Percentiles rank a stretch among this genome's conserved stretches.
Conservation (phyloP, 345 rosid species). For the Salix purpurea region DNA sequence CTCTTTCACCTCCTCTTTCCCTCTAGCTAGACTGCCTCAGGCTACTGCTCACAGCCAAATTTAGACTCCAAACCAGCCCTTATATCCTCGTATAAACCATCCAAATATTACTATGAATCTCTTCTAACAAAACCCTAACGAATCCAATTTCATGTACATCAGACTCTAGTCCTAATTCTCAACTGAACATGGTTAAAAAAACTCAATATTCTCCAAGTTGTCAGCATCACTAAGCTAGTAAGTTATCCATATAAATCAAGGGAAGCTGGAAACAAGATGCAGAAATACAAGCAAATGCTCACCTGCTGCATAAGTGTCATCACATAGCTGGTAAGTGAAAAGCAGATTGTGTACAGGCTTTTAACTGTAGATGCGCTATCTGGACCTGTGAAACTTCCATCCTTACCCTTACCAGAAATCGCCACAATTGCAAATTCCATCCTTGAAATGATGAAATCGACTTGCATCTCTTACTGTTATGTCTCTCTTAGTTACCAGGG, state of each 20-base stretch:
- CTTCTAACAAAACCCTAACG: too few species aligned
- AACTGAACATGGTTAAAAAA: too few species aligned
- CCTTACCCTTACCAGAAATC: conserved; percentile 22
- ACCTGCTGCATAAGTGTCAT: neutral
- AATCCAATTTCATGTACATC: too few species aligned
- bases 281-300: neutral
- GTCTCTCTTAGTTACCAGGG: conserved; percentile 33
- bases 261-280: neutral
- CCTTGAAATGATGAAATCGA: conserved; percentile 29
- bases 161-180: too few species aligned
- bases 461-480: conserved; percentile 32
- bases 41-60: too few species aligned
- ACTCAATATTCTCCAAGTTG: too few species aligned
- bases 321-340: neutral
- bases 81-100: too few species aligned
- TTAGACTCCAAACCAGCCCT: too few species aligned
- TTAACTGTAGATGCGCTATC: neutral
- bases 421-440: conserved; percentile 28
- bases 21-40: too few species aligned
- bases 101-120: too few species aligned
- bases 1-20: too few species aligned
- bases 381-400: neutral
- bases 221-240: too few species aligned
- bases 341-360: neutral
- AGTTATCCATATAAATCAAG: neutral